Percentiles rank a stretch among this genome's conserved stretches.
phyloP scores from a whole-genome alignment of 225 moss, liverwort and hornwort species.

The Pleurozium schreberi region DNA sequence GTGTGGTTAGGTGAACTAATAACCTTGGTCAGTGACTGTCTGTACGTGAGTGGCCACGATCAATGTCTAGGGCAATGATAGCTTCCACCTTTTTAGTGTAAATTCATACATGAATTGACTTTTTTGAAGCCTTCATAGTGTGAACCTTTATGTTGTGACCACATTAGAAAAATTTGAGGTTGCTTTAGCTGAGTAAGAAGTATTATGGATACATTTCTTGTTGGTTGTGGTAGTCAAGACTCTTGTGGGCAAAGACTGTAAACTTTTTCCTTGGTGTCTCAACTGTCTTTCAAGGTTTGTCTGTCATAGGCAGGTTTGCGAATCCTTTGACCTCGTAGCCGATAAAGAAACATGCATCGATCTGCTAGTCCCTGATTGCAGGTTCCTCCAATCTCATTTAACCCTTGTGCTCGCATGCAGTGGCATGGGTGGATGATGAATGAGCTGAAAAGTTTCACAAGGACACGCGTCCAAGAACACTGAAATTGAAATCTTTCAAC shows the following conservation, averaged over 20 bases:
- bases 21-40: neutral
- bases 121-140: neutral
- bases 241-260: neutral
- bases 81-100: neutral
- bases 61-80: no score
- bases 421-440: neutral
- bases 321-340: neutral
- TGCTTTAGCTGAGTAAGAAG: neutral
- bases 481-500: neutral
- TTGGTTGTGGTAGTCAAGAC: no score
- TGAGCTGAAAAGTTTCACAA: neutral
- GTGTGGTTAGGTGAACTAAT: neutral
- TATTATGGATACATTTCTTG: no score
- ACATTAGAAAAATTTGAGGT: rapidly evolving
- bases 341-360: neutral
- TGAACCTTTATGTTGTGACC: no score
- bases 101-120: neutral
- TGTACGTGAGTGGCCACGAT: no score
- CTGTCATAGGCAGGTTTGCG: neutral
- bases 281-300: neutral
- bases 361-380: no score
- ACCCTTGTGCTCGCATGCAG: neutral
- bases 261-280: rapidly evolving
- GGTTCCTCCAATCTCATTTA: no score
- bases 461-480: rapidly evolving